These are phyloP conservation scores for Kalaharituber pfeilii DNA, from an alignment of 2,329 filamentous ascomycete species.

Conservation along the genomic window DNA sequence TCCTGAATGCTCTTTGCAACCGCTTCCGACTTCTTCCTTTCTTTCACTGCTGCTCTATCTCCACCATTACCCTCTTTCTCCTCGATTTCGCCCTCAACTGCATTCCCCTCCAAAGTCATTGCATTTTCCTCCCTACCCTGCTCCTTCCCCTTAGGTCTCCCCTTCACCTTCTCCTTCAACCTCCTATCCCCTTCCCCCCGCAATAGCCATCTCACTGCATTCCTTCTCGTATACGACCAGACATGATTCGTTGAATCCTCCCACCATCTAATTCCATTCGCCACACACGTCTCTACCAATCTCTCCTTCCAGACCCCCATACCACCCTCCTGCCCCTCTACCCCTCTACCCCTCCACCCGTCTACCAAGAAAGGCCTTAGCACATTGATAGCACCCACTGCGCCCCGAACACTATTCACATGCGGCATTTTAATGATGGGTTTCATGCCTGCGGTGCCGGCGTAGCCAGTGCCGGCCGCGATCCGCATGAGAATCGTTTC, in stretches of 20 bases:
- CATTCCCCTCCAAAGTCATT: too few species aligned
- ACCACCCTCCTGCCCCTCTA: neutral
- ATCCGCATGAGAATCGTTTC: slow-evolving; percentile 78
- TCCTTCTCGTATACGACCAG: neutral
- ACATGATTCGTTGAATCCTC: neutral
- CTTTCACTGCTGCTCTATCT: too few species aligned
- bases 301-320: neutral
- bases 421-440: slow-evolving; percentile 57
- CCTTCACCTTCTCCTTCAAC: neutral
- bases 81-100: too few species aligned
- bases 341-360: neutral
- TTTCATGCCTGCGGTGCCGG: slow-evolving; percentile 56
- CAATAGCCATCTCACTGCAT: neutral
- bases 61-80: too few species aligned
- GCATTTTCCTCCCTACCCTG: neutral
- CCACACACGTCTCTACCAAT: neutral
- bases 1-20: too few species aligned
- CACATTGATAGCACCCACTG: slow-evolving; percentile 25
- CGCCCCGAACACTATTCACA: slow-evolving; percentile 55
- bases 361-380: neutral
- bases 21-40: too few species aligned
- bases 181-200: neutral
- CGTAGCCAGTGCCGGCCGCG: slow-evolving; percentile 45
- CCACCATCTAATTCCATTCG: slow-evolving; percentile 20
- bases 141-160: neutral